Conservation (phyloP, 768 basidiomycete species). For the Mycena rebaudengoi region DNA sequence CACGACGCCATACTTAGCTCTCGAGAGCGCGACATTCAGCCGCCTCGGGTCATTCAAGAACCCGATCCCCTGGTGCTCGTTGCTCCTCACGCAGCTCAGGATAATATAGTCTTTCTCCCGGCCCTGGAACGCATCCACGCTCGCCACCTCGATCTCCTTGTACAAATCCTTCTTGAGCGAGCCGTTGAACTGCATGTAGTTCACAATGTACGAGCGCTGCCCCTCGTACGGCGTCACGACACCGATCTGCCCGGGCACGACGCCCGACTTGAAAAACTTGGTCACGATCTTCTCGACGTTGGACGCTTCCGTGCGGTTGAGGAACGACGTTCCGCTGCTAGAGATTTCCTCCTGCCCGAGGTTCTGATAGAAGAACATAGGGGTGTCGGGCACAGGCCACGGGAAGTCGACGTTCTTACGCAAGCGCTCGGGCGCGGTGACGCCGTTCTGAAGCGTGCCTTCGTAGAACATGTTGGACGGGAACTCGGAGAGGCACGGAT, state of each 20-base stretch:
- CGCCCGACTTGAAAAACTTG: slow-evolving; percentile 99
- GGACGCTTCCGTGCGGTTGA: slow-evolving; percentile 97
- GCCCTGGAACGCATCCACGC: slow-evolving; percentile 99
- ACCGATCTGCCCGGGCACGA: slow-evolving; percentile 94
- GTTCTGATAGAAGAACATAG: slow-evolving; percentile 99
- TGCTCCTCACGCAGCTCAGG: slow-evolving; percentile 95
- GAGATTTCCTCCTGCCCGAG: slow-evolving; percentile 99
- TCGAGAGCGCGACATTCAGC: slow-evolving; percentile 94
- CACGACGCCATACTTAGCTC: slow-evolving; percentile 98
- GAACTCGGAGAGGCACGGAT: slow-evolving; percentile 98
- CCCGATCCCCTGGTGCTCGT: slow-evolving; percentile 99
- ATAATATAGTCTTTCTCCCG: slow-evolving; percentile 99
- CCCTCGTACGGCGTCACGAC: slow-evolving; percentile 99
- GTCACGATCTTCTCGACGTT: slow-evolving; percentile 99
- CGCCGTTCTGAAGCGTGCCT: slow-evolving; percentile 97
- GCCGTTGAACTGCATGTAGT: slow-evolving; percentile 99
- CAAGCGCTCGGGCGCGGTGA: slow-evolving; percentile 96
- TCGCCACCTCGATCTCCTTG: slow-evolving; percentile 99
- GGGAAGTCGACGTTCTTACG: slow-evolving; percentile 99
- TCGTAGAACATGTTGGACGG: slow-evolving; percentile 99
- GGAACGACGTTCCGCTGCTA: slow-evolving; percentile 96
- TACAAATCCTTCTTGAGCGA: slow-evolving; percentile 98
- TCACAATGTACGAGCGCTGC: slow-evolving; percentile 97
- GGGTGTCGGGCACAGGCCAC: slow-evolving; percentile 96
- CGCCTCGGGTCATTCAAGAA: slow-evolving; percentile 98